These are phyloP conservation scores for Colletotrichum godetiae DNA, from an alignment of 2,329 filamentous ascomycete genomes.

Conservation along the genomic window DNA sequence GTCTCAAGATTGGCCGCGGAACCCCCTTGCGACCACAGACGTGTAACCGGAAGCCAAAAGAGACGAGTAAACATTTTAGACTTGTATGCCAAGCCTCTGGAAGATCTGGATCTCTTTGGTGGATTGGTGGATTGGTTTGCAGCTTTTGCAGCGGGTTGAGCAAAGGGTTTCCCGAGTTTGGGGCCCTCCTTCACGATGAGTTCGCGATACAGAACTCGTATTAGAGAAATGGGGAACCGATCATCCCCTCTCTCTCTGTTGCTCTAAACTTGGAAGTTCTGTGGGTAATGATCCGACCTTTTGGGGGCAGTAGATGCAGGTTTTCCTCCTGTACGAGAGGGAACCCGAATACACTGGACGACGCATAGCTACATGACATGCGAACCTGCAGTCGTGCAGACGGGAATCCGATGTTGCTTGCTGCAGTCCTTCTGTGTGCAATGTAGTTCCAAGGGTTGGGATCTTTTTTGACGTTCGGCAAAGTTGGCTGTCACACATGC, in stretches of 20 bases:
- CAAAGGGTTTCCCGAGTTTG: neutral
- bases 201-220: slow-evolving; percentile 3
- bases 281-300: slow-evolving; percentile 2
- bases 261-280: slow-evolving; percentile 8
- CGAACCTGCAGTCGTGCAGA: neutral
- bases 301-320: neutral
- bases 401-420: slow-evolving; percentile 5
- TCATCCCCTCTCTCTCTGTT: neutral
- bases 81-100: slow-evolving; percentile 25
- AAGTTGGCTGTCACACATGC: slow-evolving; percentile 25
- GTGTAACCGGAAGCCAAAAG: slow-evolving; percentile 24
- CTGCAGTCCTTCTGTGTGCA: neutral
- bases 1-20: slow-evolving; percentile 33
- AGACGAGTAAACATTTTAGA: slow-evolving; percentile 27
- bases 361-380: neutral
- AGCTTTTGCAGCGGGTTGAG: neutral
- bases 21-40: slow-evolving; percentile 22
- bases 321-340: neutral
- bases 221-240: slow-evolving; percentile 16
- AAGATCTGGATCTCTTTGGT: slow-evolving; percentile 6
- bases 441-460: neutral
- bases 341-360: neutral
- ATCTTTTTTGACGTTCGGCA: slow-evolving; percentile 19
- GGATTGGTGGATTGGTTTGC: neutral
- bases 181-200: neutral